Base-by-base conservation (phyloP, 2,329 filamentous ascomycete genomes). In the Coniochaeta sp. region DNA sequence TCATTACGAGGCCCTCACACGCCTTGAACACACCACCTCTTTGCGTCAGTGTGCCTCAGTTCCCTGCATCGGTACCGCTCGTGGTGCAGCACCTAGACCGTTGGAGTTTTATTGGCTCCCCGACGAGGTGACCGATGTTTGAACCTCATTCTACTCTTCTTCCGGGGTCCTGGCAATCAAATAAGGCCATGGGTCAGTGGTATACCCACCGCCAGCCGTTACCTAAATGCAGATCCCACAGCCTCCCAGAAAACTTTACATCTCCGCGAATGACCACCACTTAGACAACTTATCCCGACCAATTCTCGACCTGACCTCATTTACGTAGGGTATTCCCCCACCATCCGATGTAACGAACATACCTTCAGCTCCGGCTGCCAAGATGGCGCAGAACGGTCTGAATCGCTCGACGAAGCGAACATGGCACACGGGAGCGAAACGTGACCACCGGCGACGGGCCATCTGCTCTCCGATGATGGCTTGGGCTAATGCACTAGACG, bases 151-250 rank as follows among this genome's bases (percentile, higher is more conserved):
- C n/a, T n/a, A n/a, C 8, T 40, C 26, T 52, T 24, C 47, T 26
- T 16, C 47, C 24, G 47, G 43, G 47, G 31, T 52, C 26, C 28
- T 52, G 14, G 19, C 47, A n/a, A 52, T 28, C 47, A 12, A 52
- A n/a, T 52, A 52, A 52, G 47, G 47, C 11, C 47, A 52, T 17
- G 47, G 47, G 16, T 28, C 6, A 8, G 6, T n/a, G 12, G 24
- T 52, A 52, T 52, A 52, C 47, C 22, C 47, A 31, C 7, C 12
- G 11, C 47, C 47, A 52, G 2, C 47, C 47, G 47, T 52, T 22
- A 31, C 47, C 47, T 52, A 52, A 52, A 52, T 52, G 47, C 47
- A 52, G 47, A 52, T 52, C 47, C 47, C 47, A 52, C 24, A 52
- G 47, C 47, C 47, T 52, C 47, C 47, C 47, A 52, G 22, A 52